phyloP scores from a whole-genome alignment of 1,284 basidiomycete species.

The Tylopilus orsonianus region DNA sequence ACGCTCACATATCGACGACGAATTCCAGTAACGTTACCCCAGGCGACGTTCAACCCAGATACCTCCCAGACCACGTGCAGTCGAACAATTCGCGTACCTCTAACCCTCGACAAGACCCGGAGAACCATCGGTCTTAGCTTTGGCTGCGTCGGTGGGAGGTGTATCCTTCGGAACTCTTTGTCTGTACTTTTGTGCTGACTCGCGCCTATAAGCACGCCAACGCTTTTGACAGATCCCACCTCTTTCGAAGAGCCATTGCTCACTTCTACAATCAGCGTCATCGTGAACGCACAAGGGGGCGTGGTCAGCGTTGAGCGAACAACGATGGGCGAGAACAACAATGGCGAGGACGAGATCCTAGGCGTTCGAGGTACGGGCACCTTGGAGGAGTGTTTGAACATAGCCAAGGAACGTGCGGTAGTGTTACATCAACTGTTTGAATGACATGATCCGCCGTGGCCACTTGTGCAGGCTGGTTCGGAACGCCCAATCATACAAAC shows the following conservation, averaged over 20 bases:
- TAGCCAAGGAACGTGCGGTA: conserved; percentile 26
- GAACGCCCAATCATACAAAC: too few relatives aligned
- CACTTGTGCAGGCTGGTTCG: too few relatives aligned
- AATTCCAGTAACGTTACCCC: conserved; percentile 68
- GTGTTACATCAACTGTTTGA: conserved; percentile 27
- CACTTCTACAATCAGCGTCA: conserved; percentile 66
- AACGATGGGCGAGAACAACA: conserved; percentile 23
- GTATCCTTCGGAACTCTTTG: conserved; percentile 15
- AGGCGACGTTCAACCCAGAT: conserved; percentile 73
- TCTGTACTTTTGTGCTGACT: not conserved
- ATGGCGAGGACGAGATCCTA: conserved; percentile 9
- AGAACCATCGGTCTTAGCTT: conserved; percentile 26
- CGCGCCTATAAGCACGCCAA: conserved; percentile 35
- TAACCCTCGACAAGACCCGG: conserved; percentile 15
- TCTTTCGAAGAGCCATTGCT: conserved; percentile 89
- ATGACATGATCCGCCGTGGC: conserved; percentile 19
- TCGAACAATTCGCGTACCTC: conserved; percentile 34
- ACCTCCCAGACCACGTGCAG: conserved; percentile 67
- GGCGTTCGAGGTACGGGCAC: conserved; percentile 5
- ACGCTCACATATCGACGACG: not conserved
- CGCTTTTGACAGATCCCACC: conserved; percentile 80
- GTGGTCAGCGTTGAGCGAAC: conserved; percentile 29
- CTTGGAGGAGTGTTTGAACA: conserved; percentile 18
- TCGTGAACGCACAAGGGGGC: conserved; percentile 48
- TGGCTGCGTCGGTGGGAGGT: conserved; percentile 55